phyloP scores from a whole-genome alignment of 225 moss, liverwort and hornwort genomes.

The Pleurozium schreberi region DNA sequence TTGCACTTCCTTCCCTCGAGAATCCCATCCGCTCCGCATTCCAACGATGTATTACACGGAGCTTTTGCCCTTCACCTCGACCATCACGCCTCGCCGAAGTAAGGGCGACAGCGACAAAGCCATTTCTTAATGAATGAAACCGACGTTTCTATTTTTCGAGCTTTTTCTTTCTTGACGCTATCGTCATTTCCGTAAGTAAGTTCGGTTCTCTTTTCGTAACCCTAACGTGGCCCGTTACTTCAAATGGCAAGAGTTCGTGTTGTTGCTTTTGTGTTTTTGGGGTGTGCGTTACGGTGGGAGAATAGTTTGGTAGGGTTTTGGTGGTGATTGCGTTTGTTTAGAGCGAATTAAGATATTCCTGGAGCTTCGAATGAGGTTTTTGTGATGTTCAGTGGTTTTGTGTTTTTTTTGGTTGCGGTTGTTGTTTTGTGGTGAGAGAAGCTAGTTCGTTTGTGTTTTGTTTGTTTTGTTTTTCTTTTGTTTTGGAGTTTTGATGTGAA shows the following conservation, averaged over 20 bases:
- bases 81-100: background rate
- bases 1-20: background rate
- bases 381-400: background rate
- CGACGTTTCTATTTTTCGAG: background rate
- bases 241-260: background rate
- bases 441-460: background rate
- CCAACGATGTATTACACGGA: background rate
- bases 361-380: background rate
- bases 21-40: background rate
- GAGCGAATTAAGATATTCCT: background rate
- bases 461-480: background rate
- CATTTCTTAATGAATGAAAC: background rate
- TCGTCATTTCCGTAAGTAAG: background rate
- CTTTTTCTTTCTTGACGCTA: conserved; percentile 7
- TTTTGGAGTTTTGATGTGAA: background rate
- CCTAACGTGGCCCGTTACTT: background rate
- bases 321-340: background rate
- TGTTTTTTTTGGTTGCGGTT: background rate
- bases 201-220: background rate
- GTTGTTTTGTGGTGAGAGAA: background rate
- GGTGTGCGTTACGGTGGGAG: background rate
- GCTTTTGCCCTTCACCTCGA: background rate
- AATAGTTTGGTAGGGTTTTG: background rate
- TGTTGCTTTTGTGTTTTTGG: background rate
- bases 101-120: background rate